Percentiles rank a stretch among this genome's conserved stretches.
Conservation (phyloP, 2,329 filamentous ascomycete species). For the Ophiosphaerella narmari region DNA sequence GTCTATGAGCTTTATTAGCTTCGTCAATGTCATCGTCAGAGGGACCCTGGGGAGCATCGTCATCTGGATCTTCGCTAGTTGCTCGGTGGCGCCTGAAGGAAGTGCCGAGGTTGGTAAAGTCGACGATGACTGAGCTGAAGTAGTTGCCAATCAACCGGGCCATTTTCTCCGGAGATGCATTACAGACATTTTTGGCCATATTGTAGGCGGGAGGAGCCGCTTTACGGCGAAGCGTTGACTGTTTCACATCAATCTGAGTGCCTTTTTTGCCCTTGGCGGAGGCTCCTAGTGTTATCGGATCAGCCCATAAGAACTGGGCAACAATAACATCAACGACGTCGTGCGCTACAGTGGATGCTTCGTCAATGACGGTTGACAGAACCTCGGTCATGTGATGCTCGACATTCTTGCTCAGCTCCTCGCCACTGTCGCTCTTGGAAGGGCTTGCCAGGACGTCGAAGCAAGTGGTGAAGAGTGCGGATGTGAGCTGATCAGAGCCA, state of each 20-base stretch:
- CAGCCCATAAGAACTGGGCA: conserved; percentile 90
- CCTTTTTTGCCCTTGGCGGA: conserved; percentile 56
- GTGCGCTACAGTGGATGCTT: conserved; percentile 75
- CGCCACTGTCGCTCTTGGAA: conserved; percentile 73
- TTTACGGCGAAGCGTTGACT: conserved; percentile 82
- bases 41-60: conserved; percentile 61
- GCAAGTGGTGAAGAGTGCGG: conserved; percentile 77
- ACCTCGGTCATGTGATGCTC: conserved; percentile 90
- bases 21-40: conserved; percentile 86
- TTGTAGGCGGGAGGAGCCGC: conserved; percentile 91
- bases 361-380: conserved; percentile 83
- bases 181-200: conserved; percentile 95
- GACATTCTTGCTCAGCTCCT: conserved; percentile 88
- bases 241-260: conserved; percentile 69
- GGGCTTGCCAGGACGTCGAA: conserved; percentile 90
- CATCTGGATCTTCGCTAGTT: conserved; percentile 49
- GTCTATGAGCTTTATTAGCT: conserved; percentile 82
- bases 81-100: conserved; percentile 27
- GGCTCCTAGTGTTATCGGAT: conserved; percentile 61
- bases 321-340: conserved; percentile 91
- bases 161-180: conserved; percentile 89
- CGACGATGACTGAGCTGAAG: conserved; percentile 94
- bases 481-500: conserved; percentile 75
- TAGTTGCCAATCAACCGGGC: conserved; percentile 92
- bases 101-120: conserved; percentile 61